These are phyloP conservation scores for Tolypocladium tropicale DNA, from an alignment of 2,329 filamentous ascomycete genomes.

Conservation along the genomic window DNA sequence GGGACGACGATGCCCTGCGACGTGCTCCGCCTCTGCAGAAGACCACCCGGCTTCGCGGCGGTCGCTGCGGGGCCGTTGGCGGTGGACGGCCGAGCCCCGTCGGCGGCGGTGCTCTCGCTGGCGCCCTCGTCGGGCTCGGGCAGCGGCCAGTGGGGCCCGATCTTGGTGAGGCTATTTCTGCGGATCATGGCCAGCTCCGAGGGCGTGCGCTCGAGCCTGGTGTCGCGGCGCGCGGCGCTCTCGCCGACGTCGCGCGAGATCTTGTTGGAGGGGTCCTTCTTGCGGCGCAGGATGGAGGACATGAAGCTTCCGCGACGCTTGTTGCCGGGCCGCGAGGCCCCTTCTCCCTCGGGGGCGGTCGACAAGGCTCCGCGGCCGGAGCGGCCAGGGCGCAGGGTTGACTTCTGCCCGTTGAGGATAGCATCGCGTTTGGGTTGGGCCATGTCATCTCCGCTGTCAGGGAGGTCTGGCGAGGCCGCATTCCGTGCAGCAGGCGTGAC, in stretches of 20 bases:
- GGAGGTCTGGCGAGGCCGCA: constrained; percentile 44
- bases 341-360: constrained; percentile 6
- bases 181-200: constrained; percentile 40
- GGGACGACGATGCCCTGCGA: constrained; percentile 20
- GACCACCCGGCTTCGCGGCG: constrained; percentile 13
- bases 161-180: constrained; percentile 20
- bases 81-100: constrained; percentile 22
- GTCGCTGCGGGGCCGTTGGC: constrained; percentile 16
- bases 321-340: neutral
- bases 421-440: constrained; percentile 9
- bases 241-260: constrained; percentile 45
- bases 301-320: constrained; percentile 40
- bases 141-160: constrained; percentile 23
- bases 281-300: constrained; percentile 53
- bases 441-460: constrained; percentile 46
- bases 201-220: constrained; percentile 47
- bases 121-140: constrained; percentile 16
- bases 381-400: constrained; percentile 27
- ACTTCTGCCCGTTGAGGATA: constrained; percentile 6
- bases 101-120: constrained; percentile 13
- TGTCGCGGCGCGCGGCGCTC: constrained; percentile 52
- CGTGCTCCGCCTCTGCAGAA: constrained; percentile 25
- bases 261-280: constrained; percentile 37
- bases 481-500: constrained; percentile 27
- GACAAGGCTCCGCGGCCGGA: constrained; percentile 29